These are phyloP conservation scores for Aureobasidium namibiae DNA, from an alignment of 2,329 filamentous ascomycete species.

Conservation along the genomic window DNA sequence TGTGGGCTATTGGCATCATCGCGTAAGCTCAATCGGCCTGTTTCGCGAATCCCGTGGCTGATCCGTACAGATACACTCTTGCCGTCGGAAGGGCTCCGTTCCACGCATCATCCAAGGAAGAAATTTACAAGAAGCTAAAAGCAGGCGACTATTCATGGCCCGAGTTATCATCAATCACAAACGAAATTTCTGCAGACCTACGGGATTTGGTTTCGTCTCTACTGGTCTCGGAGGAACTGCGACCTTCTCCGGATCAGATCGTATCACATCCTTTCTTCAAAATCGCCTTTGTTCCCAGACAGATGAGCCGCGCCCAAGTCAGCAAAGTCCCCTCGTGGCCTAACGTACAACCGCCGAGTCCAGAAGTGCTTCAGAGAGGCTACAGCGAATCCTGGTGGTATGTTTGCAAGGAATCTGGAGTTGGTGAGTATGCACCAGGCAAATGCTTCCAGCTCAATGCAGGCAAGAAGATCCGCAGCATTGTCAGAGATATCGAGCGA, in stretches of 20 bases:
- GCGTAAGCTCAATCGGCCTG: constrained; percentile 47
- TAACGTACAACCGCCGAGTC: constrained; percentile 34
- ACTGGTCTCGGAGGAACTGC: constrained; percentile 64
- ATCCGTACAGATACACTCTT: constrained; percentile 62
- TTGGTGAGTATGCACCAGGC: constrained; percentile 40
- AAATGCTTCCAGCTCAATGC: constrained; percentile 40
- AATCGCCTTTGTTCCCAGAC: constrained; percentile 61
- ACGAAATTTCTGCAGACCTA: constrained; percentile 65
- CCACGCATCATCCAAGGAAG: constrained; percentile 80
- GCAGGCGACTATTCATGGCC: constrained; percentile 76
- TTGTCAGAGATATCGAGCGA: constrained; percentile 42
- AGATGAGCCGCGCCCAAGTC: constrained; percentile 38
- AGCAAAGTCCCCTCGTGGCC: constrained; percentile 40
- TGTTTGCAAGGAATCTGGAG: constrained; percentile 42
- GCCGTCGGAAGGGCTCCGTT: constrained; percentile 94
- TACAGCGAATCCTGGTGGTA: constrained; percentile 44
- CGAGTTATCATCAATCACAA: constrained; percentile 54
- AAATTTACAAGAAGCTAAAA: constrained; percentile 66
- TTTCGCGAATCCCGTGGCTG: constrained; percentile 34
- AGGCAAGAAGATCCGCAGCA: constrained; percentile 39
- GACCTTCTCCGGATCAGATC: constrained; percentile 69
- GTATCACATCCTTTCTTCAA: constrained; percentile 75
- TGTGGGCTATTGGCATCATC: constrained; percentile 97
- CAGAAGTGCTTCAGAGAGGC: constrained; percentile 36
- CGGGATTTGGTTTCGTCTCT: constrained; percentile 71